Percentiles rank a stretch among this genome's conserved stretches.
Conservation (phyloP, 352 stramenopile genomes). For the Pythium apleroticum region DNA sequence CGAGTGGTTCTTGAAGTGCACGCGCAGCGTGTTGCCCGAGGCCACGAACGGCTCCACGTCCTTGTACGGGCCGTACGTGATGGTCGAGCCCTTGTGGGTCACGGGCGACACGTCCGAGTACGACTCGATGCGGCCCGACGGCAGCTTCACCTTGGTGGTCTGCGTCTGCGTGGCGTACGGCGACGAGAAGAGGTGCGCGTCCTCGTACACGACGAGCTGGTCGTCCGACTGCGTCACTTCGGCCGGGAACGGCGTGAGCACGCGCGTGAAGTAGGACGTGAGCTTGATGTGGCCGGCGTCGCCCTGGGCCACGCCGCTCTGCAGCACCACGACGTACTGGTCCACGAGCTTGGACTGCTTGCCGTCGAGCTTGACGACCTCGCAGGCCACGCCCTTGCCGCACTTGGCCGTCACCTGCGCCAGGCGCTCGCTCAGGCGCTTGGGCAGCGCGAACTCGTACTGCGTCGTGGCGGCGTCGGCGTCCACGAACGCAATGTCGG, state of each 20-base stretch:
- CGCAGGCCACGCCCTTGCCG: slow-evolving; percentile 60
- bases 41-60: slow-evolving; percentile 49
- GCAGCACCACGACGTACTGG: slow-evolving; percentile 73
- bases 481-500: slow-evolving; percentile 75
- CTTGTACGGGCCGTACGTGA: slow-evolving; percentile 82
- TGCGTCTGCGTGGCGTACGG: slow-evolving; percentile 79
- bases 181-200: slow-evolving; percentile 62
- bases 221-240: slow-evolving; percentile 83
- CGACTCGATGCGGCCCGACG: slow-evolving; percentile 68
- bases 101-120: slow-evolving; percentile 61
- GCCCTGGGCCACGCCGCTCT: slow-evolving; percentile 51
- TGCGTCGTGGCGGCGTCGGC: slow-evolving; percentile 45
- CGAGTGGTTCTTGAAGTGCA: slow-evolving; percentile 88
- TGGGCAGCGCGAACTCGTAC: slow-evolving; percentile 69
- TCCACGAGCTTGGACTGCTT: slow-evolving; percentile 37
- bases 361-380: slow-evolving; percentile 50
- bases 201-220: slow-evolving; percentile 82
- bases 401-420: slow-evolving; percentile 70
- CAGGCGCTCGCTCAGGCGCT: slow-evolving; percentile 49
- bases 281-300: slow-evolving; percentile 68
- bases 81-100: slow-evolving; percentile 63
- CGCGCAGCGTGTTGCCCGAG: slow-evolving; percentile 35
- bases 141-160: slow-evolving; percentile 86
- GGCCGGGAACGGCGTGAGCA: slow-evolving; percentile 74
- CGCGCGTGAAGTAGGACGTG: slow-evolving; percentile 72